Conservation (phyloP, 225 moss, liverwort and hornwort genomes). For the Pleurozium schreberi region DNA sequence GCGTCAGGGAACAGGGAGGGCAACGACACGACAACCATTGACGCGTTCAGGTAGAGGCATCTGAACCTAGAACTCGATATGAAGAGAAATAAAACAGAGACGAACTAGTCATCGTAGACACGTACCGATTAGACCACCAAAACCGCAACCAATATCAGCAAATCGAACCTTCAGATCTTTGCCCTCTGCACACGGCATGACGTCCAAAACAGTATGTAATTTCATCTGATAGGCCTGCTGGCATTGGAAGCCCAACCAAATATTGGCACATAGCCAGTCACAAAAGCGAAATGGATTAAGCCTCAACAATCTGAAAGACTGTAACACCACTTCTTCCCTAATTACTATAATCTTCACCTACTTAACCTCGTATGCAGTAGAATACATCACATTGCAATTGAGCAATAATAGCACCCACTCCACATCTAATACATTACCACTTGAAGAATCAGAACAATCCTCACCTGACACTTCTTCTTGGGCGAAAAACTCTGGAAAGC, state of each 20-base stretch:
- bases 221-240: not conserved
- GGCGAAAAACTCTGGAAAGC: slow-evolving; percentile 54
- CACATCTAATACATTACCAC: slow-evolving; percentile 1
- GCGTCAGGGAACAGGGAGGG: not conserved
- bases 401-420: not conserved
- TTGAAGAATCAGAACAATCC: not conserved
- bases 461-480: slow-evolving; percentile 12
- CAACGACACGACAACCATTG: not conserved
- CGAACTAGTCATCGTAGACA: not conserved
- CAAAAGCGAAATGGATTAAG: not conserved
- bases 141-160: slow-evolving; percentile 95
- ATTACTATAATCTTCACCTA: not conserved
- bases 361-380: not conserved
- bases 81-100: not conserved
- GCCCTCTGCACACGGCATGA: slow-evolving; percentile 24
- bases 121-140: slow-evolving; percentile 89
- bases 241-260: not conserved
- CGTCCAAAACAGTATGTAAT: not conserved
- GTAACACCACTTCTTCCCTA: not conserved
- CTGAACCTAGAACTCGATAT: not conserved
- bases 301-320: not conserved
- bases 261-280: not conserved
- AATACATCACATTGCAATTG: slow-evolving; percentile 8
- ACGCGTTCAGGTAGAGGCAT: not conserved
- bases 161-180: slow-evolving; percentile 65